phyloP scores from a whole-genome alignment of 805 yeast genomes.

The Yarrowia sp. region DNA sequence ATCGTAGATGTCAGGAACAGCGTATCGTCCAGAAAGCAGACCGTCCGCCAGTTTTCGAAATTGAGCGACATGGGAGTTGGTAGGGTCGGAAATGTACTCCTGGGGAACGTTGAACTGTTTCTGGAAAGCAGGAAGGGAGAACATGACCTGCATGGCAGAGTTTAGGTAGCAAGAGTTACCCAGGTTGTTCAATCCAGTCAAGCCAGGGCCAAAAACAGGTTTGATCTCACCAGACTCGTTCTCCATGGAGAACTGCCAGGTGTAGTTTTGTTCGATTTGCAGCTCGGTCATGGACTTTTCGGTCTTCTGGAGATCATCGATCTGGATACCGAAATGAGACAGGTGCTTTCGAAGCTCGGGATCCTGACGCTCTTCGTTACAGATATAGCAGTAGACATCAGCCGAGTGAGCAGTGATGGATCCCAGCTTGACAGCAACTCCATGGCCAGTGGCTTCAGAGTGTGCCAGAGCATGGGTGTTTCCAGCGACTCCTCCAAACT shows the following conservation, averaged over 20 bases:
- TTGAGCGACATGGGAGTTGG: conserved; percentile 74
- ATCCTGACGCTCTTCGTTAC: conserved; percentile 88
- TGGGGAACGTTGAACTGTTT: conserved; percentile 45
- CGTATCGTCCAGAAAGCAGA: conserved; percentile 72
- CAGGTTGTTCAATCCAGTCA: conserved; percentile 85
- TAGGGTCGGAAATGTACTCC: conserved; percentile 56
- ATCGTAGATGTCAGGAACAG: conserved; percentile 55
- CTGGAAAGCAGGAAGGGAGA: conserved; percentile 52
- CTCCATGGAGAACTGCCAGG: conserved; percentile 89
- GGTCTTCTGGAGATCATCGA: conserved; percentile 63
- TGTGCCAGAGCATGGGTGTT: conserved; percentile 88
- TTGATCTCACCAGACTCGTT: conserved; percentile 69
- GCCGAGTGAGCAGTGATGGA: conserved; percentile 76
- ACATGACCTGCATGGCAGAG: conserved; percentile 77
- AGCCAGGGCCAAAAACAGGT: conserved; percentile 75
- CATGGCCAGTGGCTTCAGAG: conserved; percentile 65
- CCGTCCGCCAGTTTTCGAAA: conserved; percentile 83
- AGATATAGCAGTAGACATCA: conserved; percentile 86
- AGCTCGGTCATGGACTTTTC: conserved; percentile 89
- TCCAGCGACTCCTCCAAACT: conserved; percentile 94
- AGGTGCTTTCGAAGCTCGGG: conserved; percentile 61
- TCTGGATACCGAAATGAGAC: conserved; percentile 70
- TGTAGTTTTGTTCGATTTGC: conserved; percentile 89
- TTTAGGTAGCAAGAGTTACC: conserved; percentile 94
- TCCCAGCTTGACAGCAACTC: conserved; percentile 89